Evolutionary conservation across 495 filamentous ascomycete species (phyloP), one percentile per base, ranked within the genome.

Genomic region (Penicillium manginii): DNA sequence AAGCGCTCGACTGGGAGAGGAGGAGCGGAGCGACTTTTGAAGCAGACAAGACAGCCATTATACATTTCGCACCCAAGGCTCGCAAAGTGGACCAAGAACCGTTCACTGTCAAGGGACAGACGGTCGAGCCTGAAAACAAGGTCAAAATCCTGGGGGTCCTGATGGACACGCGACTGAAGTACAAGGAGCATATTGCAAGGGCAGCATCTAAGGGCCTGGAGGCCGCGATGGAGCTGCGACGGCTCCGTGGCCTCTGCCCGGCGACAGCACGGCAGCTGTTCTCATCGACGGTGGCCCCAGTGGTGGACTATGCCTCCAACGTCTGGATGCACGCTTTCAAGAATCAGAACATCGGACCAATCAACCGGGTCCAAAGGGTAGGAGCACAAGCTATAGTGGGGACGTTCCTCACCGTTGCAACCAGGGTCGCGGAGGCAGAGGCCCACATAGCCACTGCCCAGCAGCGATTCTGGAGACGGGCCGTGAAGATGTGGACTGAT

Each of bases 261-360:
- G 55, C 59, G 53, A 72, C 62, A 19, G 67, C 62, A 43, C 61
- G 67, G 58, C 67, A 67, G 62, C 56, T 74, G 39, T 72, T 73
- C 43, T 58, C 56, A 52, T 53, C 60, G 26, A 73, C 60, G 15
- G 64, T 73, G 49, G 63, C 60, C 1, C 68, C 62, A 21, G 67
- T 63, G n/a, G 63, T 72, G 49, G 71, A 73, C 61, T 73, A 73
- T 48, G 63, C 69, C 19, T 72, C 65, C 19, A 72, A 70, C 58
- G 63, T 70, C 52, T 74, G 51, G 67, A 74, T 70, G 15, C 52
- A 47, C 9, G 46, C 45, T 0, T 19, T 33, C 18, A 45, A 43
- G 42, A 21, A 29, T 29, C 2, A 43, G 1, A 29, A n/a, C 43
- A 32, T 39, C 17, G 26, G 54, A 29, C 45, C 42, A 18, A 47